phyloP scores from a whole-genome alignment of 768 basidiomycete genomes.

The Hygrocybe coccinea region DNA sequence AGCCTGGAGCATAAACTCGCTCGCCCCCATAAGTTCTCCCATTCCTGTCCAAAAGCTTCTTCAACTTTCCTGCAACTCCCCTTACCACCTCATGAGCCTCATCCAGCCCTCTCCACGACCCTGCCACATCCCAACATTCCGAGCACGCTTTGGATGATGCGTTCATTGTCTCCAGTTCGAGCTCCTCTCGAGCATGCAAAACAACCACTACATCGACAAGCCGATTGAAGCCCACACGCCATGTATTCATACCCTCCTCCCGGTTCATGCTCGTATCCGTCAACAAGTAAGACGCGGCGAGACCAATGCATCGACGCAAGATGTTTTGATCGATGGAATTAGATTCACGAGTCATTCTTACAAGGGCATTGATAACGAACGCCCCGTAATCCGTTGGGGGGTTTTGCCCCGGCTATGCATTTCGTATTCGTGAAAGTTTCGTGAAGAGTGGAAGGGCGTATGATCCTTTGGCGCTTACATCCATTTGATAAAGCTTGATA shows the following conservation, averaged over 20 bases:
- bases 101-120: slow-evolving; percentile 63
- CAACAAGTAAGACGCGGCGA: slow-evolving; percentile 75
- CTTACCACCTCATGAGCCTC: slow-evolving; percentile 60
- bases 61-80: slow-evolving; percentile 57
- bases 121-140: slow-evolving; percentile 75
- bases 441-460: too few species aligned
- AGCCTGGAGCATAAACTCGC: slow-evolving; percentile 10
- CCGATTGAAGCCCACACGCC: slow-evolving; percentile 62
- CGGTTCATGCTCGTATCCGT: slow-evolving; percentile 67
- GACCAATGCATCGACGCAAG: slow-evolving; percentile 59
- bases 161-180: slow-evolving; percentile 73
- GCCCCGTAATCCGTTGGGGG: slow-evolving; percentile 55
- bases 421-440: too few species aligned
- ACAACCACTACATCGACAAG: slow-evolving; percentile 69
- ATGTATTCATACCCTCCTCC: slow-evolving; percentile 51
- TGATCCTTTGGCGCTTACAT: slow-evolving; percentile 2
- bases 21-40: slow-evolving; percentile 45
- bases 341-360: slow-evolving; percentile 43
- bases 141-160: slow-evolving; percentile 67
- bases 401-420: slow-evolving; percentile 21
- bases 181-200: slow-evolving; percentile 60
- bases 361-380: slow-evolving; percentile 54
- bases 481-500: too few species aligned
- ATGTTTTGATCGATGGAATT: slow-evolving; percentile 52
- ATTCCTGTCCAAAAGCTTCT: slow-evolving; percentile 52